Evolutionary conservation across 1,284 basidiomycete genomes (phyloP).

Genomic region (Ceratobasidium sp.): DNA sequence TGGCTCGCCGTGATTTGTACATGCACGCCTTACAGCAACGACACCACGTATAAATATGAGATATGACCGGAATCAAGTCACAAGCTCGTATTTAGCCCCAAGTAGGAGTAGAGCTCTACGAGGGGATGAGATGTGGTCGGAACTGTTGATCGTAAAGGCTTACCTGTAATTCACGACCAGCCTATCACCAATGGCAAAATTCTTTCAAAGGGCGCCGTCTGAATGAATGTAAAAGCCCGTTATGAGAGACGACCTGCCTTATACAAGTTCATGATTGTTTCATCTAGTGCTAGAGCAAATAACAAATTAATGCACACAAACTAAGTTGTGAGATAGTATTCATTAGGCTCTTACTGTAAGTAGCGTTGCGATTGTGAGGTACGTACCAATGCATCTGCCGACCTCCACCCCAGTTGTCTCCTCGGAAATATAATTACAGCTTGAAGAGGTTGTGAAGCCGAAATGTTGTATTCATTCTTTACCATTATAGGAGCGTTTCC

Average conservation of each 20-base stretch:
- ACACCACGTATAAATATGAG: no score
- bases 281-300: not conserved
- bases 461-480: conserved; percentile 1
- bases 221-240: not conserved
- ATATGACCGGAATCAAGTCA: no score
- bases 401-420: not conserved
- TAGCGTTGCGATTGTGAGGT: not conserved
- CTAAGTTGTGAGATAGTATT: not conserved
- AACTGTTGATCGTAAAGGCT: not conserved
- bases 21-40: no score
- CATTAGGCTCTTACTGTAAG: not conserved
- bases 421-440: not conserved
- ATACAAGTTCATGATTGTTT: not conserved
- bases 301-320: conserved; percentile 11
- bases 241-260: not conserved
- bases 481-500: conserved; percentile 3
- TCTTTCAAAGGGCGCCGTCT: not conserved
- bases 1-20: no score
- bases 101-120: not conserved
- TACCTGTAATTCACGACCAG: conserved; percentile 11
- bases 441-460: not conserved
- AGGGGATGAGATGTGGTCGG: no score
- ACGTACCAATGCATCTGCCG: not conserved
- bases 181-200: not conserved
- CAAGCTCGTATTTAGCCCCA: no score